Evolutionary conservation across 805 yeast species (phyloP).

Genomic region (Metschnikowia gelsemii): DNA sequence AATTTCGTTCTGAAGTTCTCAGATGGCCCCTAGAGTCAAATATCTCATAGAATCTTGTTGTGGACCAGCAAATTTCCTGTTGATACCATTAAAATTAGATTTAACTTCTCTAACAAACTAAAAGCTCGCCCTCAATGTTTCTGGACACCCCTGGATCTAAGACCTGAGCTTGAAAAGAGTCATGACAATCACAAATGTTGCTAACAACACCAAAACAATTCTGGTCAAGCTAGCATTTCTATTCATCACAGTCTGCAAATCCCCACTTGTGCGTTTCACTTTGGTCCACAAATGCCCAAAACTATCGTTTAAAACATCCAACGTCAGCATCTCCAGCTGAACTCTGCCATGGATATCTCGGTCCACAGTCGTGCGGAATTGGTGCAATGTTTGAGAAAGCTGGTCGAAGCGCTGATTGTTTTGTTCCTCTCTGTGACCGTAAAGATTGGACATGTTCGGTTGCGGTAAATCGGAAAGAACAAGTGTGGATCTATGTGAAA

Average conservation of each 20-base stretch:
- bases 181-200: slow-evolving; percentile 38
- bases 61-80: too few relatives aligned
- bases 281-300: slow-evolving; percentile 37
- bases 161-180: slow-evolving; percentile 36
- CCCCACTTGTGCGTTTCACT: slow-evolving; percentile 43
- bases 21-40: too few relatives aligned
- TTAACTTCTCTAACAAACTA: too few relatives aligned
- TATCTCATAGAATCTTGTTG: too few relatives aligned
- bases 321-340: slow-evolving; percentile 40
- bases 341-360: slow-evolving; percentile 42
- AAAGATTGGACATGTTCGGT: slow-evolving; percentile 24
- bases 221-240: slow-evolving; percentile 42
- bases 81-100: too few relatives aligned
- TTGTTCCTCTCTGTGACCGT: slow-evolving; percentile 43
- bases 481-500: neutral
- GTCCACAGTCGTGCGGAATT: slow-evolving; percentile 42
- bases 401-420: slow-evolving; percentile 44
- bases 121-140: too few relatives aligned
- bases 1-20: too few relatives aligned
- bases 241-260: slow-evolving; percentile 40
- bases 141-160: too few relatives aligned
- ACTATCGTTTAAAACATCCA: slow-evolving; percentile 40
- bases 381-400: slow-evolving; percentile 42
- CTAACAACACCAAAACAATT: slow-evolving; percentile 35
- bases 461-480: neutral